Evolutionary conservation across 2,329 filamentous ascomycete species (phyloP).

Genomic region (Pseudopithomyces maydicus): DNA sequence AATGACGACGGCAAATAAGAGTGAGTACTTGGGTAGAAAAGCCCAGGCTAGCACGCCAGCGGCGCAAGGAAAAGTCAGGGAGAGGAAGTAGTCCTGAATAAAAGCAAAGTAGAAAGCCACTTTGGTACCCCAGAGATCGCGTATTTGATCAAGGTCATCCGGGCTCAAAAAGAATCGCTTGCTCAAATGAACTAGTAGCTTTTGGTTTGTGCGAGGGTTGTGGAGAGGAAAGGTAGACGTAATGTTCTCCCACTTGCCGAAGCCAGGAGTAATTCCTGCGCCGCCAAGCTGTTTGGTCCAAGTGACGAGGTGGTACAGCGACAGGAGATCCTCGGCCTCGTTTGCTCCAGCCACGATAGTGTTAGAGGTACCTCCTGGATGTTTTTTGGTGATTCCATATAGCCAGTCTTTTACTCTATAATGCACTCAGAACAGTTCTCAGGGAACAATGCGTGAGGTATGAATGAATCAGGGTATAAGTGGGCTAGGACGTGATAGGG

Average conservation of each 20-base stretch:
- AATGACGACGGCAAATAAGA: constrained; percentile 35
- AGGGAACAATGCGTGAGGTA: background rate
- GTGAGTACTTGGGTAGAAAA: constrained; percentile 37
- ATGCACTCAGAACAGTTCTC: background rate
- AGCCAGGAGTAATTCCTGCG: constrained; percentile 73
- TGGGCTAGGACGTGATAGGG: background rate
- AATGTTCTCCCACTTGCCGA: constrained; percentile 74
- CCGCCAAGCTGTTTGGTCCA: constrained; percentile 75
- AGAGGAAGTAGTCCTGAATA: constrained; percentile 39
- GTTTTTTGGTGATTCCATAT: constrained; percentile 70
- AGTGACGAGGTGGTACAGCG: constrained; percentile 78
- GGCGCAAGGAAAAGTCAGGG: constrained; percentile 34
- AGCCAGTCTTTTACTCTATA: constrained; percentile 81
- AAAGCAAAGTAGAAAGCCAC: constrained; percentile 47
- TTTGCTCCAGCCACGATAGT: constrained; percentile 65
- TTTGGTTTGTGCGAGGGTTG: constrained; percentile 74
- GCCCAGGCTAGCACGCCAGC: constrained; percentile 37
- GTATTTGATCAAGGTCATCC: constrained; percentile 73
- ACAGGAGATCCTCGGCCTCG: constrained; percentile 77
- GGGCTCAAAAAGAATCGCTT: constrained; percentile 71
- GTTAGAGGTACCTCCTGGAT: constrained; percentile 55
- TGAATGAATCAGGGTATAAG: no score
- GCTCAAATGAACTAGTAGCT: constrained; percentile 76
- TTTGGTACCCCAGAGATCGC: constrained; percentile 77
- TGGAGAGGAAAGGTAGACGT: constrained; percentile 79